Percentiles rank a stretch among this genome's conserved stretches.
Evolutionary conservation across 371 early-diverging fungal genomes (phyloP).

Genomic region (Rhizopus delemar): DNA sequence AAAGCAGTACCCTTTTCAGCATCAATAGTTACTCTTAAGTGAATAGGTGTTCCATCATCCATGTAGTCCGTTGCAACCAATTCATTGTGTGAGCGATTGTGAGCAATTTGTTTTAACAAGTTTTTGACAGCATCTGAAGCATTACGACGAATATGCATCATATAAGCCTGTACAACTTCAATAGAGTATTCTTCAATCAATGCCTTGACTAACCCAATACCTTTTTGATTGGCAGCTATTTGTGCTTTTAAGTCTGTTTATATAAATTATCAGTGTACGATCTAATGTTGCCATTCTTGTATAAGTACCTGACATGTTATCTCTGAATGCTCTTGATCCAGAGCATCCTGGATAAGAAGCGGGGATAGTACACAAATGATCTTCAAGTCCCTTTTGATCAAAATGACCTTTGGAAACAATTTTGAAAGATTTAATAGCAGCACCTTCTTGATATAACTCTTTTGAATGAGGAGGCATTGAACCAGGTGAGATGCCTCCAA

Average conservation of each 20-base stretch:
- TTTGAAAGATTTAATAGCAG: conserved; percentile 86
- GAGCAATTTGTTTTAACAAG: conserved; percentile 64
- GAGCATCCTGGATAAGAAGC: conserved; percentile 83
- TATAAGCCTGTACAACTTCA: conserved; percentile 91
- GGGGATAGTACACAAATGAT: conserved; percentile 77
- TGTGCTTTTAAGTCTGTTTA: conserved; percentile 85
- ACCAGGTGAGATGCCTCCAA: conserved; percentile 86
- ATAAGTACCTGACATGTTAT: conserved; percentile 75
- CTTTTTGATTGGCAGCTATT: conserved; percentile 95
- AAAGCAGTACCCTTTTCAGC: conserved; percentile 70
- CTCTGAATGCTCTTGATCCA: conserved; percentile 83
- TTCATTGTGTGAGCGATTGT: conserved; percentile 40
- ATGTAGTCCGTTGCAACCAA: conserved; percentile 80
- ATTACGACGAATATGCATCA: conserved; percentile 83
- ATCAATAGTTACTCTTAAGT: conserved; percentile 75
- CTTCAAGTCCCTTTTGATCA: conserved; percentile 74
- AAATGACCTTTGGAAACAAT: conserved; percentile 81
- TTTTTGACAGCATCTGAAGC: conserved; percentile 86
- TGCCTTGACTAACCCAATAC: conserved; percentile 79
- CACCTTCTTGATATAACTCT: conserved; percentile 92
- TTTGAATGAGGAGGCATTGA: conserved; percentile 86
- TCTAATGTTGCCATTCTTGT: not conserved
- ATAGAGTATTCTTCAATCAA: conserved; percentile 85
- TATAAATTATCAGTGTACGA: not conserved
- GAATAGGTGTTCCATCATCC: conserved; percentile 93